Conservation (phyloP, 108 stramenopile genomes). For the Skeletonema marinoi region DNA sequence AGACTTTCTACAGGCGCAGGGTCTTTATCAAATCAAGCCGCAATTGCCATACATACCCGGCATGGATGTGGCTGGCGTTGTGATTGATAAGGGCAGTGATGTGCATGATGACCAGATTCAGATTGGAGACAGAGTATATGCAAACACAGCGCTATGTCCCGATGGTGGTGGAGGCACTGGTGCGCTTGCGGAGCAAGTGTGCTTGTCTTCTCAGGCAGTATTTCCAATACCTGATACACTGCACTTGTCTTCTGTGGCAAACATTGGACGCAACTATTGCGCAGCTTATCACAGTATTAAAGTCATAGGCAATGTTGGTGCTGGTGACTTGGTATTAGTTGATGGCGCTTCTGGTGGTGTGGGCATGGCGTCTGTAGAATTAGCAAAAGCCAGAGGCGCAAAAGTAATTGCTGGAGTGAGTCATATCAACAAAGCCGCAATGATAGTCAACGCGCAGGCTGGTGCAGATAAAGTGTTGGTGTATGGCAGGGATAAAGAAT, state of each 20-base stretch:
- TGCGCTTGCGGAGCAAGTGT: slow-evolving; percentile 54
- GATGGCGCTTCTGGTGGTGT: slow-evolving; percentile 79
- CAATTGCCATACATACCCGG: slow-evolving; percentile 68
- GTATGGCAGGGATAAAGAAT: slow-evolving; percentile 55
- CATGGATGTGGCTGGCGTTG: slow-evolving; percentile 69
- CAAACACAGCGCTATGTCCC: slow-evolving; percentile 51
- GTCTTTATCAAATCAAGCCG: slow-evolving; percentile 69
- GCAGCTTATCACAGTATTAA: slow-evolving; percentile 72
- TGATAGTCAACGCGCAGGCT: slow-evolving; percentile 27
- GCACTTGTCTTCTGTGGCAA: slow-evolving; percentile 53
- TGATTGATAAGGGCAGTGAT: slow-evolving; percentile 50
- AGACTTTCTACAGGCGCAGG: slow-evolving; percentile 68
- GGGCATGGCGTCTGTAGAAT: slow-evolving; percentile 78
- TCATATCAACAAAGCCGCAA: slow-evolving; percentile 36
- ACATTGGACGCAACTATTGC: slow-evolving; percentile 72
- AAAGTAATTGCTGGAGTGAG: slow-evolving; percentile 77
- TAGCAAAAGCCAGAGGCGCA: slow-evolving; percentile 73
- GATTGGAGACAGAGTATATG: slow-evolving; percentile 68
- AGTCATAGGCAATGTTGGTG: slow-evolving; percentile 55
- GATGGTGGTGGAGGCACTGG: slow-evolving; percentile 60
- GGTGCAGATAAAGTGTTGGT: slow-evolving; percentile 66
- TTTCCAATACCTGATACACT: slow-evolving; percentile 53
- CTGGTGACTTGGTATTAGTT: slow-evolving; percentile 59
- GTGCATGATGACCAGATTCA: slow-evolving; percentile 31
- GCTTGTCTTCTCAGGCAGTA: slow-evolving; percentile 42